These are phyloP conservation scores for Crotalaria pallida DNA, from an alignment of 306 rosid genomes.

Conservation along the genomic window DNA sequence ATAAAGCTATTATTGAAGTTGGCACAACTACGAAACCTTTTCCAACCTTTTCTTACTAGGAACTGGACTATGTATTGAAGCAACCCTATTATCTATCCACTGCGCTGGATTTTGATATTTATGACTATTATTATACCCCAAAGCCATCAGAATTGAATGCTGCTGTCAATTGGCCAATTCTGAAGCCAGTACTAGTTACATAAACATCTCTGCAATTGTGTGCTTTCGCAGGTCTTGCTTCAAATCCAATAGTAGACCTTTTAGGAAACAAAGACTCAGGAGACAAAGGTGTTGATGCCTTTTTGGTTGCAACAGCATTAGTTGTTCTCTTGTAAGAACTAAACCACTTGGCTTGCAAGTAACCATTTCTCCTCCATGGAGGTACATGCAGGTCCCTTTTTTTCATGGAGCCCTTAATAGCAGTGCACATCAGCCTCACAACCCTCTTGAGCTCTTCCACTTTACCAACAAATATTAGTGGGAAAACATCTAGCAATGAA, in stretches of 20 bases:
- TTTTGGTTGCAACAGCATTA: constrained; percentile 28
- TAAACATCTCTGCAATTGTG: constrained; percentile 44
- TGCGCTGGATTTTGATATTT: too few relatives aligned
- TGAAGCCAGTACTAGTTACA: constrained; percentile 29
- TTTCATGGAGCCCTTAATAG: constrained; percentile 64
- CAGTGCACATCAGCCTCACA: constrained; percentile 55
- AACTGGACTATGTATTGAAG: too few relatives aligned
- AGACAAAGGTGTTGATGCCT: neutral
- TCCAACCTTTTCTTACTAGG: too few relatives aligned
- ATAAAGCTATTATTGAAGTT: too few relatives aligned
- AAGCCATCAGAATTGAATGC: constrained; percentile 25
- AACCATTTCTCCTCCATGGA: constrained; percentile 82
- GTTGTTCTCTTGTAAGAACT: constrained; percentile 64
- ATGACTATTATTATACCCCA: constrained; percentile 5
- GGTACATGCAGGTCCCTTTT: constrained; percentile 43
- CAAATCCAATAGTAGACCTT: constrained; percentile 37
- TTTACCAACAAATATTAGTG: constrained; percentile 51
- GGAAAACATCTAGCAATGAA: constrained; percentile 49
- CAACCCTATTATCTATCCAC: too few relatives aligned
- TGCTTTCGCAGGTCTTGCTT: constrained; percentile 13
- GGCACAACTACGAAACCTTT: too few relatives aligned
- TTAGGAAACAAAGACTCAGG: constrained; percentile 5
- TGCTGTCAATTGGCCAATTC: constrained; percentile 52
- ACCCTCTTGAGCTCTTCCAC: constrained; percentile 49
- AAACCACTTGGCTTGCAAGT: constrained; percentile 79